Conservation (phyloP, 2,329 filamentous ascomycete genomes). For the Blastomyces gilchristii region DNA sequence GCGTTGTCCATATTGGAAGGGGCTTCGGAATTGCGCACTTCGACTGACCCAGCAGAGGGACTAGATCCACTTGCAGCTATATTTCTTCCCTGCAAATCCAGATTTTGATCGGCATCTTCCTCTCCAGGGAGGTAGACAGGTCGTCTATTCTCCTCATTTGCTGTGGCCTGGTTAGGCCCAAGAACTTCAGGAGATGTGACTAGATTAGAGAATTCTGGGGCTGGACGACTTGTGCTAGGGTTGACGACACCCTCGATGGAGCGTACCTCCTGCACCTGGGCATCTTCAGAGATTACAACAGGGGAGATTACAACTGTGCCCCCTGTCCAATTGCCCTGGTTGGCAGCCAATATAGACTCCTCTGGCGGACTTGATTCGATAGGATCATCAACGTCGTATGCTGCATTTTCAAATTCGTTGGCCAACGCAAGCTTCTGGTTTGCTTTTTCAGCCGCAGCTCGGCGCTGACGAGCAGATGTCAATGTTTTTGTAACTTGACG, state of each 20-base stretch:
- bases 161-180: not conserved
- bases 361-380: conserved; percentile 15
- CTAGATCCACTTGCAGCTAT: not conserved
- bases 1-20: not conserved
- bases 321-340: not conserved
- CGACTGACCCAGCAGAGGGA: not conserved
- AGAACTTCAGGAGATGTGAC: not conserved
- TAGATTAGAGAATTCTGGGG: not conserved
- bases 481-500: conserved; percentile 13
- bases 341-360: not conserved
- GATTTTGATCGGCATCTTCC: not conserved
- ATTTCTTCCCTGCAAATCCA: not conserved
- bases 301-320: not conserved
- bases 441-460: conserved; percentile 14
- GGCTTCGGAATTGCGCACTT: not conserved
- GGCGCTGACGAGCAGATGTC: conserved; percentile 11
- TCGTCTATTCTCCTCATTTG: not conserved
- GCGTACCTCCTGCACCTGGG: not conserved
- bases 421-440: conserved; percentile 12
- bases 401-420: conserved; percentile 10
- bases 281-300: not conserved
- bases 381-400: conserved; percentile 14
- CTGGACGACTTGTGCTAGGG: not conserved
- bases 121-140: not conserved
- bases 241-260: not conserved